Evolutionary conservation across 768 basidiomycete species (phyloP), one percentile per base, ranked within the genome.

Genomic region (Lyophyllum shimeji): DNA sequence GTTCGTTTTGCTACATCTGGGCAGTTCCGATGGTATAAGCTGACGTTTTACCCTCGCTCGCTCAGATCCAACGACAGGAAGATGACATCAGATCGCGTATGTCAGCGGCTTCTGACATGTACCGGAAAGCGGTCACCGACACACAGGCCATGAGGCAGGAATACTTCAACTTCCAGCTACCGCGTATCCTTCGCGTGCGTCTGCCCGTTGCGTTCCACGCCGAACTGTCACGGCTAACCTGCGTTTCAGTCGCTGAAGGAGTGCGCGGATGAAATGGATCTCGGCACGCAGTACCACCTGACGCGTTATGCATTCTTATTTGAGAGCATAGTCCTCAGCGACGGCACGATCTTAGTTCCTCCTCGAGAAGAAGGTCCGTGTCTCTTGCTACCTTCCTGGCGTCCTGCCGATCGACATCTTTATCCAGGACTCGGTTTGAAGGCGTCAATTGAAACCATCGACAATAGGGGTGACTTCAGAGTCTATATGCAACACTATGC

Each of bases 211-310:
- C n/a, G 44, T 51, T 56, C 18, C 27, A 34, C 29, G 31, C 25
- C 21, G 23, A 31, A 9, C 24, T 17, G 37, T 23, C 52, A 24
- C 58, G 47, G 20, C 42, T 60, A 65, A 18, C 31, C 27, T 25
- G 13, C 31, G 11, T 37, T 29, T 29, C 46, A 94, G 93, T 82
- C 90, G 20, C 76, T 99, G 56, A 98, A 98, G 69, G 95, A 98
- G 69, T 93, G 93, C 64, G 84, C 91, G 23, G 96, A 98, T 65
- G 97, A 99, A 71, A 86, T 98, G 52, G 97, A 99, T 69, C 78
- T 97, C 43, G 97, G 95, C n/a, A 95, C 93, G 3, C 96, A 98
- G 71, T 99, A 98, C 70, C 96, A 98, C 71, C 77, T 98, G 46
- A 89, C 93, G 0, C 82, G 95, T 71, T 98, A 97, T 69, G 91